Percentiles rank a stretch among this genome's conserved stretches.
phyloP scores from a whole-genome alignment of 1,284 basidiomycete species.

The Moesziomyces antarcticus region DNA sequence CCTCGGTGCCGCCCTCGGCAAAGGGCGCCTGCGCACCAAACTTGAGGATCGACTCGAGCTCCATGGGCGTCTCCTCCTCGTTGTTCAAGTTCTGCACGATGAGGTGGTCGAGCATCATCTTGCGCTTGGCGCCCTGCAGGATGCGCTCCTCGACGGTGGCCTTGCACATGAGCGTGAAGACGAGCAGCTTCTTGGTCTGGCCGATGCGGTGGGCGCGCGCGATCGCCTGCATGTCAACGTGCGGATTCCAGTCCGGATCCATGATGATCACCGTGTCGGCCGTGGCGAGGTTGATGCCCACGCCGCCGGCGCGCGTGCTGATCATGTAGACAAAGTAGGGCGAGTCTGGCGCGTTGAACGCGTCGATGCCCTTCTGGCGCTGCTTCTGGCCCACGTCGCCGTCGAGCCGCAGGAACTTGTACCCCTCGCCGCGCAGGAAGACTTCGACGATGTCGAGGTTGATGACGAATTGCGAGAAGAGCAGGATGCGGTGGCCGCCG shows the following conservation, averaged over 20 bases:
- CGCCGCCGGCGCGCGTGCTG: slow-evolving; percentile 68
- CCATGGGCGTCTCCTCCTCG: slow-evolving; percentile 56
- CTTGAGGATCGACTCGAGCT: slow-evolving; percentile 66
- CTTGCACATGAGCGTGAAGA: slow-evolving; percentile 69
- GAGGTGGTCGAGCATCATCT: slow-evolving; percentile 67
- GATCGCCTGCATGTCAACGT: slow-evolving; percentile 84
- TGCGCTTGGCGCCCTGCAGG: slow-evolving; percentile 64
- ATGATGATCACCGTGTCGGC: slow-evolving; percentile 92
- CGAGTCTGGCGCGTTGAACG: slow-evolving; percentile 87
- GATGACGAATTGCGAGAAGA: slow-evolving; percentile 67
- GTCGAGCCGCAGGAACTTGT: slow-evolving; percentile 65
- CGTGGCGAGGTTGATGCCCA: slow-evolving; percentile 69
- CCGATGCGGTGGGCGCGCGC: slow-evolving; percentile 81
- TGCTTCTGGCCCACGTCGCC: slow-evolving; percentile 38
- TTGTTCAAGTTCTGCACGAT: slow-evolving; percentile 63
- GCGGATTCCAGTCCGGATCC: slow-evolving; percentile 94
- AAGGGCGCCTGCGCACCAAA: slow-evolving; percentile 68
- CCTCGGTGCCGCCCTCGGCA: slow-evolving; percentile 60
- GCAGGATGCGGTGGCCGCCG: slow-evolving; percentile 63
- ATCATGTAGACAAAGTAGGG: slow-evolving; percentile 70
- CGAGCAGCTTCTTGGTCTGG: slow-evolving; percentile 68
- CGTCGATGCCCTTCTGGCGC: slow-evolving; percentile 76
- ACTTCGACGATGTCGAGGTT: slow-evolving; percentile 67
- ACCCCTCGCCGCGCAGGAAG: slow-evolving; percentile 63
- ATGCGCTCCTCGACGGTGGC: slow-evolving; percentile 68